Evolutionary conservation across 768 basidiomycete species (phyloP), one percentile per base, ranked within the genome.

Genomic region (Obba rivulosa): DNA sequence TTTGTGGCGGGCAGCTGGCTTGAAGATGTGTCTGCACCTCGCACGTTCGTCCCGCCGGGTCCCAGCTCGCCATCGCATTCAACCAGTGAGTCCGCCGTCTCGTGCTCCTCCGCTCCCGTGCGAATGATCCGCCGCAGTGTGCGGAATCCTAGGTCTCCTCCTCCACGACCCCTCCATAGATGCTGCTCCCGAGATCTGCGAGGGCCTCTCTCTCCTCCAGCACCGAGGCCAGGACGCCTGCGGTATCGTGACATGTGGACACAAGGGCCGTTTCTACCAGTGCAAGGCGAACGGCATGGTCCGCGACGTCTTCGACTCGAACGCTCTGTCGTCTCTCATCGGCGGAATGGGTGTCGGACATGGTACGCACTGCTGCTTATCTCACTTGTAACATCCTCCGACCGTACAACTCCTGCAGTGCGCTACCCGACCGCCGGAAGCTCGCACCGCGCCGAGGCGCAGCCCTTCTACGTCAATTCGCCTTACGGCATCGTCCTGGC

Each of bases 261-360:
- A 83, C 4, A 92, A 92, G 63, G 96, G 96, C 22, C 83, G 93
- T 38, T 87, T 99, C 63, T 97, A 87, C 67, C 96, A 99, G 65
- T 94, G 92, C 76, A 99, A 99, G 69, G 92, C 92, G 22, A 99
- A 98, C 62, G 96, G 96, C 38, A 98, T 99, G 96, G 95, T 99
- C 58, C 78, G 94, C 44, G 96, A 99, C 62, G 86, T 98, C 51
- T 92, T 98, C 66, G 94, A 98, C 64, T 73, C 78, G 31, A 79
- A 76, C 58, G 79, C 87, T 3, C 71, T 98, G 48, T 75, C 80
- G 36, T 82, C 80, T 51, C 69, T 99, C 52, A 75, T 87, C 53
- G 96, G 96, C 4, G 83, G 87, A 39, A 99, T 99, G 96, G 96
- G 96, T 47, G 81, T 99, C 45, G 96, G 96, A 0, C 96, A 99